These are phyloP conservation scores for Xanthoconium stramineum DNA, from an alignment of 768 basidiomycete species.

Conservation along the genomic window DNA sequence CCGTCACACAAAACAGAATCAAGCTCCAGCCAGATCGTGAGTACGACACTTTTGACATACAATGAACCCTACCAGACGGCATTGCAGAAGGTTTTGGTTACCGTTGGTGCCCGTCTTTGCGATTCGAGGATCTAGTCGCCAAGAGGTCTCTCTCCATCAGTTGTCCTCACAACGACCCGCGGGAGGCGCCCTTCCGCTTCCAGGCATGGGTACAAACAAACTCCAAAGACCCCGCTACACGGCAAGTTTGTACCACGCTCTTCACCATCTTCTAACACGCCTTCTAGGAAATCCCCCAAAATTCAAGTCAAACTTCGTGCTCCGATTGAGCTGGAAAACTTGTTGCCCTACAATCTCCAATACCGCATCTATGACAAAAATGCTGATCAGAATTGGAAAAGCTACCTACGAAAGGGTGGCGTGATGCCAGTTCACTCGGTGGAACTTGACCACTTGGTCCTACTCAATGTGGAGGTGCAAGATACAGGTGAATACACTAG, in stretches of 20 bases:
- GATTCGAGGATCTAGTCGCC: slow-evolving; percentile 84
- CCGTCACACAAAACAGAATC: slow-evolving; percentile 77
- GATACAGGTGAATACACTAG: slow-evolving; percentile 66
- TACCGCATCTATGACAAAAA: slow-evolving; percentile 98
- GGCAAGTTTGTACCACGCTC: slow-evolving; percentile 40
- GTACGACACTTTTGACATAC: slow-evolving; percentile 22
- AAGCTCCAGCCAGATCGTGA: slow-evolving; percentile 90
- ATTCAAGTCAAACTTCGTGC: slow-evolving; percentile 85
- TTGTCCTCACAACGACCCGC: slow-evolving; percentile 77
- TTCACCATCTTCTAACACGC: slow-evolving; percentile 1
- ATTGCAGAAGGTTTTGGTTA: slow-evolving; percentile 90
- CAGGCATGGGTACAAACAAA: slow-evolving; percentile 89
- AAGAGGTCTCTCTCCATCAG: slow-evolving; percentile 71
- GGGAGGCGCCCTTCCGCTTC: slow-evolving; percentile 90
- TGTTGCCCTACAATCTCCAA: slow-evolving; percentile 89
- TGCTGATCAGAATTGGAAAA: slow-evolving; percentile 90
- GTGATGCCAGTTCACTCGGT: slow-evolving; percentile 96
- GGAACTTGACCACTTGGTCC: slow-evolving; percentile 82
- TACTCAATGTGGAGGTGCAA: slow-evolving; percentile 87
- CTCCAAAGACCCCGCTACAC: slow-evolving; percentile 46
- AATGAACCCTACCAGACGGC: slow-evolving; percentile 1
- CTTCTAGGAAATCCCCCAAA: slow-evolving; percentile 73
- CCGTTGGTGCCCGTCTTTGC: slow-evolving; percentile 83
- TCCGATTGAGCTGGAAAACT: slow-evolving; percentile 92
- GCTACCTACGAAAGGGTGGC: slow-evolving; percentile 89